These are phyloP conservation scores for Fusarium lateritium DNA, from an alignment of 2,329 filamentous ascomycete species.

Conservation along the genomic window DNA sequence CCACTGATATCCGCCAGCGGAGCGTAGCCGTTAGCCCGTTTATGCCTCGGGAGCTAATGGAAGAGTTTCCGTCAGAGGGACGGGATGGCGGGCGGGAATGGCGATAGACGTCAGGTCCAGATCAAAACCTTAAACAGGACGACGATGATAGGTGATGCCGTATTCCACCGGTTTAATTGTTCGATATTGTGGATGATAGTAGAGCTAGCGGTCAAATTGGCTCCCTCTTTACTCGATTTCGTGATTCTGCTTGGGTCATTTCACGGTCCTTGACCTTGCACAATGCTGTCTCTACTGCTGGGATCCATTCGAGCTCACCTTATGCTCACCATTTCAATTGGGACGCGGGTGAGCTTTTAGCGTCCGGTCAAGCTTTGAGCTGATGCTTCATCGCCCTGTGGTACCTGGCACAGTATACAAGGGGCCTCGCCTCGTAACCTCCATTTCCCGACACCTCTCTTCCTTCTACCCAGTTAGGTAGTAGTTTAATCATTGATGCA, in stretches of 20 bases:
- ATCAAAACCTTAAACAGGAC: constrained; percentile 13
- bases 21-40: constrained; percentile 6
- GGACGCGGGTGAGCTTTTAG: constrained; percentile 32
- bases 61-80: constrained; percentile 21
- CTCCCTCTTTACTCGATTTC: constrained; percentile 27
- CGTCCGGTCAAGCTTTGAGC: constrained; percentile 12
- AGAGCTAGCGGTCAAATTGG: constrained; percentile 6
- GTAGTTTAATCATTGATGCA: constrained; percentile 6
- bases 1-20: constrained; percentile 35
- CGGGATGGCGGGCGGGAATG: constrained; percentile 25
- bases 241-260: constrained; percentile 10
- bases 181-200: background rate
- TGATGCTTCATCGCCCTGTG: background rate
- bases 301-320: constrained; percentile 20
- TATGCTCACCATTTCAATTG: constrained; percentile 31
- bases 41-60: constrained; percentile 32
- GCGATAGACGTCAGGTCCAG: background rate
- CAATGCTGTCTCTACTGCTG: constrained; percentile 2
- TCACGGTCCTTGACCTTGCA: constrained; percentile 27
- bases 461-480: background rate
- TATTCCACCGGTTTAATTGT: background rate
- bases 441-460: background rate
- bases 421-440: constrained; percentile 3
- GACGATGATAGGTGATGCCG: background rate
- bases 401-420: constrained; percentile 27